Conservation (phyloP, 2,329 filamentous ascomycete species). For the Ascochyta koolunga region DNA sequence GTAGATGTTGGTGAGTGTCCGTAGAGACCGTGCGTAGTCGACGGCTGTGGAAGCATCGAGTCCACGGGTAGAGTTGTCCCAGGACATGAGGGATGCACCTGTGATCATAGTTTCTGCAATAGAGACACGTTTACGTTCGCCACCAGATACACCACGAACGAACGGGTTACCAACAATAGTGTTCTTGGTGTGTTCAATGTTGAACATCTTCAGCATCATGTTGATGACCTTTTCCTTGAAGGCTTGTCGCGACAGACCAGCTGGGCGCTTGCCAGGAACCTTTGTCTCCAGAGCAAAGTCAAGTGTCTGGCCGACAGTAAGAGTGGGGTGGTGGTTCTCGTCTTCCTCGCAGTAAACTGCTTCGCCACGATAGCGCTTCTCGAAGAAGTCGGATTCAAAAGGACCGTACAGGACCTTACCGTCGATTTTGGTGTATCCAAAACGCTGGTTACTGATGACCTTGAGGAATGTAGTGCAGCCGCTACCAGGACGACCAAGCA, state of each 20-base stretch:
- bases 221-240: conserved; percentile 79
- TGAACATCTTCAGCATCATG: conserved; percentile 87
- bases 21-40: conserved; percentile 55
- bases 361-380: conserved; percentile 76
- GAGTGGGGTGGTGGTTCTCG: conserved; percentile 81
- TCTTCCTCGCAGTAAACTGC: conserved; percentile 87
- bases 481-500: conserved; percentile 75
- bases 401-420: conserved; percentile 81
- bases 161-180: conserved; percentile 86
- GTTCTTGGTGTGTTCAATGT: conserved; percentile 84
- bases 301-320: conserved; percentile 87
- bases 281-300: conserved; percentile 86
- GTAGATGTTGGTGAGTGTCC: conserved; percentile 79
- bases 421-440: conserved; percentile 64
- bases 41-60: conserved; percentile 57
- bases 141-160: conserved; percentile 76
- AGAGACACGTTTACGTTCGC: conserved; percentile 78
- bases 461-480: conserved; percentile 63
- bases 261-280: conserved; percentile 78
- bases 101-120: conserved; percentile 84
- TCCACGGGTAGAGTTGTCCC: conserved; percentile 59
- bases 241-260: conserved; percentile 71
- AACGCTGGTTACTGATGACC: conserved; percentile 61
- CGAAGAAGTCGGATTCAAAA: conserved; percentile 72
- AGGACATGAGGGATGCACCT: conserved; percentile 72